Evolutionary conservation across 176 grass and related monocot species (phyloP).

Genomic region (Ensete glaucum): DNA sequence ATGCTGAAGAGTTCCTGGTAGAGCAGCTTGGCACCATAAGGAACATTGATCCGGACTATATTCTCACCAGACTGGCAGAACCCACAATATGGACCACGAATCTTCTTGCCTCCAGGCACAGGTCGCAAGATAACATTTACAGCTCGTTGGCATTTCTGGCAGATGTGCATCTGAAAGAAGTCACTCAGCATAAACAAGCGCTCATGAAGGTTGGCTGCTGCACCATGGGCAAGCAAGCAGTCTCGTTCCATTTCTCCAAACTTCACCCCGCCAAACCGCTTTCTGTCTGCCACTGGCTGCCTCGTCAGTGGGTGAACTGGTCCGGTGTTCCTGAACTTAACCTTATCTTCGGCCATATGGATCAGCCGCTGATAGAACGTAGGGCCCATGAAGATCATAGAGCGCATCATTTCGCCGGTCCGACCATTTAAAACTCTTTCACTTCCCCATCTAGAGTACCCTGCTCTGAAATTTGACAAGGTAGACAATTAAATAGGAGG

Average conservation of each 20-base stretch:
- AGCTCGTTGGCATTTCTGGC: constrained; percentile 51
- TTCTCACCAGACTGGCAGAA: constrained; percentile 66
- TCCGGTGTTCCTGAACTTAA: constrained; percentile 90
- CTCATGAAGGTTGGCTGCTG: constrained; percentile 81
- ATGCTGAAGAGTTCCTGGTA: constrained; percentile 94
- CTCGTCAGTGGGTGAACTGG: constrained; percentile 84
- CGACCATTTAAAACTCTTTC: constrained; percentile 74
- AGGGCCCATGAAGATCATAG: constrained; percentile 77
- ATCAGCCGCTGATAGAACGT: constrained; percentile 87
- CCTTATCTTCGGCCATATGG: constrained; percentile 95
- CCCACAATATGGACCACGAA: constrained; percentile 60
- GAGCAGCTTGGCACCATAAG: constrained; percentile 77
- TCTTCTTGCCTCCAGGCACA: constrained; percentile 42
- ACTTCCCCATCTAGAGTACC: constrained; percentile 63
- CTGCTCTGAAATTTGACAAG: constrained; percentile 39
- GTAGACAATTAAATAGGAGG: neutral
- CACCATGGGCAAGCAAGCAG: constrained; percentile 78
- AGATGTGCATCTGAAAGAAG: constrained; percentile 75
- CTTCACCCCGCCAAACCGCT: constrained; percentile 84
- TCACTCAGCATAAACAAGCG: constrained; percentile 78
- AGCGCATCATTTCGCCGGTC: constrained; percentile 64
- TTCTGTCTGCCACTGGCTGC: constrained; percentile 71
- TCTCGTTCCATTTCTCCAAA: constrained; percentile 96
- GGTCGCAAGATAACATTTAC: constrained; percentile 66
- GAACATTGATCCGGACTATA: constrained; percentile 60